Evolutionary conservation across 345 rosid species (phyloP).

Genomic region (Microcos paniculata): DNA sequence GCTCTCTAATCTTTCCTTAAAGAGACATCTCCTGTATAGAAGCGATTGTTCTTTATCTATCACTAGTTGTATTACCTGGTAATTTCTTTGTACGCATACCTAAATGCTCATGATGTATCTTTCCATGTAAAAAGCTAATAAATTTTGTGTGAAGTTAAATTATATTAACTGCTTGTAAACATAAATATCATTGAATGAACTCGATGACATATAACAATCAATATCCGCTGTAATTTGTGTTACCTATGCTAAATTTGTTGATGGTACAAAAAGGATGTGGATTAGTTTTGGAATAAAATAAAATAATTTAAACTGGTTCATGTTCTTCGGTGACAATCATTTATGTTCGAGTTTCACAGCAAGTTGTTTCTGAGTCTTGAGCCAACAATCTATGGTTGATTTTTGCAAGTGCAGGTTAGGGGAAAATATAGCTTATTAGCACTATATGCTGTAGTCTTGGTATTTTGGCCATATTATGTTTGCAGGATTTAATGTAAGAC

Average conservation of each 20-base stretch:
- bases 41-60: constrained; percentile 11
- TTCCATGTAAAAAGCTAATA: constrained; percentile 7
- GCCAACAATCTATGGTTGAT: neutral
- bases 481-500: neutral
- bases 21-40: constrained; percentile 3
- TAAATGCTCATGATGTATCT: neutral
- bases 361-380: neutral
- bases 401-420: neutral
- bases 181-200: constrained; percentile 6
- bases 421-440: too few species aligned
- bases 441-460: neutral
- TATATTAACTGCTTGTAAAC: constrained; percentile 15
- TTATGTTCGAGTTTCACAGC: neutral
- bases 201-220: neutral
- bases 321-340: neutral
- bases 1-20: constrained; percentile 14
- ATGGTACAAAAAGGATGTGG: neutral
- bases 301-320: neutral
- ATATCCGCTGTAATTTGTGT: neutral
- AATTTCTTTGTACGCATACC: neutral
- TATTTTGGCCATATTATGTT: neutral
- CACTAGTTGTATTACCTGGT: neutral
- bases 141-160: constrained; percentile 11
- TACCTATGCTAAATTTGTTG: neutral
- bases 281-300: neutral